phyloP scores from a whole-genome alignment of 805 yeast genomes.

The Ogataea wickerhamii region DNA sequence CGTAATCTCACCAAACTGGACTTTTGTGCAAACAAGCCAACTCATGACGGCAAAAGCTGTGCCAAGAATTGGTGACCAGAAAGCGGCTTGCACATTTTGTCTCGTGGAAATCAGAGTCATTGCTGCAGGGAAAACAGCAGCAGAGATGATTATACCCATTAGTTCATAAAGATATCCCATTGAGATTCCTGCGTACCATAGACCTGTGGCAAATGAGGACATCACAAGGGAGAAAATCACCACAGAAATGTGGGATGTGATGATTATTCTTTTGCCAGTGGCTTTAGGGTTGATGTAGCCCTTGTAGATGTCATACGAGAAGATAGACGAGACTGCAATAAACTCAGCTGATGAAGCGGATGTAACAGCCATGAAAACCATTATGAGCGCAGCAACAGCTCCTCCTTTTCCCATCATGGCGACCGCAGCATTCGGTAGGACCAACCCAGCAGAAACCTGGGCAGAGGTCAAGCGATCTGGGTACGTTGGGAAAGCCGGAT shows the following conservation, averaged over 20 bases:
- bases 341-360: slow-evolving; percentile 91
- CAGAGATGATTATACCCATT: slow-evolving; percentile 86
- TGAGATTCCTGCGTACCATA: slow-evolving; percentile 74
- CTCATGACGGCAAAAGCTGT: slow-evolving; percentile 68
- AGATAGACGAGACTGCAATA: slow-evolving; percentile 80
- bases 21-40: slow-evolving; percentile 54
- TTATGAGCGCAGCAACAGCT: slow-evolving; percentile 72
- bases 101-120: slow-evolving; percentile 60
- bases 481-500: slow-evolving; percentile 75
- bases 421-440: slow-evolving; percentile 73
- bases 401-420: slow-evolving; percentile 86
- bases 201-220: slow-evolving; percentile 82
- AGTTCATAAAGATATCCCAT: slow-evolving; percentile 86
- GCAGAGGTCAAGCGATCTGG: slow-evolving; percentile 61
- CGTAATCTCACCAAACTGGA: slow-evolving; percentile 40
- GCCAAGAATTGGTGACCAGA: slow-evolving; percentile 74
- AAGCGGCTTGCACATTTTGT: slow-evolving; percentile 68
- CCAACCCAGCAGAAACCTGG: slow-evolving; percentile 80
- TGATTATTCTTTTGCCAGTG: slow-evolving; percentile 65
- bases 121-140: slow-evolving; percentile 78
- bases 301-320: slow-evolving; percentile 83
- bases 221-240: slow-evolving; percentile 53
- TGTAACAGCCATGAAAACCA: slow-evolving; percentile 90
- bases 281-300: slow-evolving; percentile 78
- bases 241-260: slow-evolving; percentile 65